Base-by-base conservation (phyloP, 2,329 filamentous ascomycete genomes). In the Fusarium annulatum region DNA sequence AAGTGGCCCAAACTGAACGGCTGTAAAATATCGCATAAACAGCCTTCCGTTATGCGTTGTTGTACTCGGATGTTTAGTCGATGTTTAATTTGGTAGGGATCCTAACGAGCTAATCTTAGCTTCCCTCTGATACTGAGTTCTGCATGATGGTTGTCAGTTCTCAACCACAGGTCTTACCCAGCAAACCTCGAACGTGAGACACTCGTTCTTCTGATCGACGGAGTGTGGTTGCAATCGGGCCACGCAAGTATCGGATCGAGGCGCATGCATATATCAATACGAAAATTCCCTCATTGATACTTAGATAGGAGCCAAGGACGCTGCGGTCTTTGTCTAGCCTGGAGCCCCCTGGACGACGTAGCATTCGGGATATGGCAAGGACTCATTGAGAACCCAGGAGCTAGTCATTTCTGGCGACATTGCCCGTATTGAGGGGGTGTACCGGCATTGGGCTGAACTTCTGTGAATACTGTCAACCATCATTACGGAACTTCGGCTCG, bases 301-400 rank as follows among this genome's bases (percentile, higher is more conserved):
- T 48, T 16, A 5, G 3, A 21, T 48, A 9, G 16, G 10, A 9
- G 16, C 23, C 11, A 12, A 39, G 38, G 18, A 39, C 10, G 10
- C 11, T 46, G 18, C 18, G 8, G 38, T 10, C 18, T 28, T n/a
- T 26, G 23, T 12, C 23, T 39, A 21, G 7, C 11, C 10, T 6
- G 11, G 4, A 15, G 5, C 7, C 19, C 12, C 3, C 14, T 15
- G 19, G 7, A 5, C 14, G 19, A 30, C 6, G 9, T 11, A n/a
- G 28, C 7, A 1, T n/a, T n/a, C 46, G 14, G 19, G 3, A 8
- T 30, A 16, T 9, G 19, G 45, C 19, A 9, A 4, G 9, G 3
- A 48, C 45, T 30, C 19, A 48, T 16, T 7, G 5, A 10, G 23
- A 21, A 7, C 26, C 14, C 2, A 21, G 14, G 19, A 21, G 15